Base-by-base conservation (phyloP, 163 green algal genomes). In the Chloromonas sp. region DNA sequence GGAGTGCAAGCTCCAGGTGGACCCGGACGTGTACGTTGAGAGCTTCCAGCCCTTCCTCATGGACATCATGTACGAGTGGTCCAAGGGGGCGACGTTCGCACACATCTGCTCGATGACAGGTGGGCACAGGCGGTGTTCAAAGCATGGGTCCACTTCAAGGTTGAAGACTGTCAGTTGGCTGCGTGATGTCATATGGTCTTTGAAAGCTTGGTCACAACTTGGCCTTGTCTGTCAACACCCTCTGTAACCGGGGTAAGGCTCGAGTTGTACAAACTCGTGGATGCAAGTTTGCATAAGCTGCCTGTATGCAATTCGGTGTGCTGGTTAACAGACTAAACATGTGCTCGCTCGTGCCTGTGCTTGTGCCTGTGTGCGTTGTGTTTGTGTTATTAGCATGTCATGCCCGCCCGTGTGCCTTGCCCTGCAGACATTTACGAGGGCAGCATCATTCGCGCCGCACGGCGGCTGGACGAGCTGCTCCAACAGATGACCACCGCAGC, bases 381-480 rank as follows among this genome's bases (percentile, higher is more conserved):
- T 36, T 36, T 36, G 36, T 36, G 36, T 36, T 36, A 36, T 36
- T 36, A 36, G 36, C 36, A 36, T 36, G 36, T 36, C 36, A 36
- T 36, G 36, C 36, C 36, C 36, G 36, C 36, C 36, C 36, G 36
- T 36, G 36, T 36, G 36, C 36, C 36, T 36, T 36, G 36, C 36
- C 36, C 36, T 36, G 36, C 96, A 8, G 96, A 98, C 82, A 90
- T 98, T 0, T 99, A 98, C 84, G 97, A 99, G 89, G 97, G 97
- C n/a, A 95, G 85, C 85, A 95, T 99, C 82, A 94, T 99, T 11
- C 94, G 97, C 3, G 94, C 92, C 3, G 94, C 93, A 3, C 90
- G 97, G n/a, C 89, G 97, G 1, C 85, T 99, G 60, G 93, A 99
- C 85, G 97, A 99, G 93, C 92, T 99, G 14, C 92, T 99, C 89